Conservation (phyloP, 345 rosid species). For the Aquilaria sinensis region DNA sequence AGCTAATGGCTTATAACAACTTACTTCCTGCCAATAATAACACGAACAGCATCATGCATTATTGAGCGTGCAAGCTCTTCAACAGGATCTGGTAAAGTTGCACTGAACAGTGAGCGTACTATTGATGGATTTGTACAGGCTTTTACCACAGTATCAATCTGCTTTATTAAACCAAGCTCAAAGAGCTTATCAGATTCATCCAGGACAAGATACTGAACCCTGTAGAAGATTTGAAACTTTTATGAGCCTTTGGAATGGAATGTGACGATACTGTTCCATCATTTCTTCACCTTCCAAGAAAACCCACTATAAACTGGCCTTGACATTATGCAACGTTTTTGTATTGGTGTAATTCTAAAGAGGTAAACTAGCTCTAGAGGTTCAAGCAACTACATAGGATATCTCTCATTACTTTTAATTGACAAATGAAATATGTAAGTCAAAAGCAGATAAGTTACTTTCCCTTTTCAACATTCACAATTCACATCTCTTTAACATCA, state of each 20-base stretch:
- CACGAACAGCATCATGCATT: constrained; percentile 96
- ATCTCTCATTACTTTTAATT: too few species aligned
- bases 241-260: constrained; percentile 3
- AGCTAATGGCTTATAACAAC: constrained; percentile 14
- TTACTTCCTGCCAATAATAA: constrained; percentile 91
- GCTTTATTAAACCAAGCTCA: constrained; percentile 79
- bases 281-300: constrained; percentile 3
- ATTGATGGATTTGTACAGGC: constrained; percentile 90
- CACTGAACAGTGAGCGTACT: constrained; percentile 84
- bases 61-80: constrained; percentile 94
- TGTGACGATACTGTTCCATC: neutral
- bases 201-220: constrained; percentile 92
- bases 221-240: constrained; percentile 19
- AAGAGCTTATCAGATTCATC: constrained; percentile 99
- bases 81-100: constrained; percentile 89
- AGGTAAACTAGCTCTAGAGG: too few species aligned
- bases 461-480: too few species aligned
- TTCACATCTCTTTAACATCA: too few species aligned
- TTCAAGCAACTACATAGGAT: neutral
- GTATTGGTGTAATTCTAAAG: too few species aligned
- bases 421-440: too few species aligned
- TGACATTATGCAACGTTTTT: too few species aligned
- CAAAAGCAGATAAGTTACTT: too few species aligned
- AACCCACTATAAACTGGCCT: neutral
- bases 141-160: constrained; percentile 86